Evolutionary conservation across 2,329 filamentous ascomycete species (phyloP).

Genomic region (Karstenula rhodostoma): DNA sequence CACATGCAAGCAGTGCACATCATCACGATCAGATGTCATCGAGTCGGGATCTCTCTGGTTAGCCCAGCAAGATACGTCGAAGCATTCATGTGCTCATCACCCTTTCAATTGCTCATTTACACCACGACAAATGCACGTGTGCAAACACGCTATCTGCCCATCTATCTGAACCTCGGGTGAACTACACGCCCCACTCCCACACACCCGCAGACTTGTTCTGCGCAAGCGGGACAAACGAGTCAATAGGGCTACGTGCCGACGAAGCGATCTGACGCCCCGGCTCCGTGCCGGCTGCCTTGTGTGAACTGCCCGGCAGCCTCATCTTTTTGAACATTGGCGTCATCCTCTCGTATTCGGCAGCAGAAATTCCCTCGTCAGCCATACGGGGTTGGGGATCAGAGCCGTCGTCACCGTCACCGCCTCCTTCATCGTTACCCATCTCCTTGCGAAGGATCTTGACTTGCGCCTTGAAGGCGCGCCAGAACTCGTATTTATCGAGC

Average conservation of each 20-base stretch:
- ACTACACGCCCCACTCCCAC: constrained; percentile 26
- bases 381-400: constrained; percentile 21
- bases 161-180: constrained; percentile 31
- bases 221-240: constrained; percentile 23
- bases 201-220: constrained; percentile 21
- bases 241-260: constrained; percentile 23
- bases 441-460: constrained; percentile 68
- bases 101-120: neutral
- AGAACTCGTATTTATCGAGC: constrained; percentile 63
- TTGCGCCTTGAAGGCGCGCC: constrained; percentile 70
- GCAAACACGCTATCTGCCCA: neutral
- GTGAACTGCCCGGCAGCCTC: constrained; percentile 29
- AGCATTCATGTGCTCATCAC: neutral
- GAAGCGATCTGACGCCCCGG: constrained; percentile 15
- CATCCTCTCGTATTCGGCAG: constrained; percentile 29
- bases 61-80: neutral
- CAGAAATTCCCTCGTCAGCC: constrained; percentile 34
- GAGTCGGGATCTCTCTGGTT: no score
- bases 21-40: neutral
- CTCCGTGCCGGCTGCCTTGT: constrained; percentile 29
- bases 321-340: constrained; percentile 28
- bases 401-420: neutral
- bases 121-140: neutral
- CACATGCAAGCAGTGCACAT: neutral
- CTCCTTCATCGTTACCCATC: constrained; percentile 49